Evolutionary conservation across 441 rosid genomes (phyloP).

Genomic region (Erodium texanum): DNA sequence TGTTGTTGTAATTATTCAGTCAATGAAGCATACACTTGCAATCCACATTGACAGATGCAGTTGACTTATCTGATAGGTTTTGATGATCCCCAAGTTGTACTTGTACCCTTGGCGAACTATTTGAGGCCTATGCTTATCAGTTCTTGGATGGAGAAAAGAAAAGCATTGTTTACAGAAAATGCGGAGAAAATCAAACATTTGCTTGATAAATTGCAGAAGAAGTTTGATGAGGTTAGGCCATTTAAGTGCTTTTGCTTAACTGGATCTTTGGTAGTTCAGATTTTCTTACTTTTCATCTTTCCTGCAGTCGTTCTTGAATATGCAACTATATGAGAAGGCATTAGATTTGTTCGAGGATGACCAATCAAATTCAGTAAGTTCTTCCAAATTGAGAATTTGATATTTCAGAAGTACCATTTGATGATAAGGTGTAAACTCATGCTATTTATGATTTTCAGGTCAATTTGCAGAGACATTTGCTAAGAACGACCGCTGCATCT

Average conservation of each 20-base stretch:
- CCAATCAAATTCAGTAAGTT: constrained; percentile 74
- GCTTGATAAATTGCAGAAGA: constrained; percentile 81
- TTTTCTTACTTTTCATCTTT: constrained; percentile 10
- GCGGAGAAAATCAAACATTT: constrained; percentile 63
- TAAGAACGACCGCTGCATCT: constrained; percentile 72
- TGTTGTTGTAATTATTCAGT: constrained; percentile 12
- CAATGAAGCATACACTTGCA: constrained; percentile 4
- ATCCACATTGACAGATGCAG: constrained; percentile 16
- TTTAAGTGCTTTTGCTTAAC: constrained; percentile 9
- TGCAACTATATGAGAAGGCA: constrained; percentile 91
- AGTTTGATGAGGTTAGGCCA: constrained; percentile 74
- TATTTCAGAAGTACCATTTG: constrained; percentile 16
- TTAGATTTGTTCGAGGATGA: constrained; percentile 87
- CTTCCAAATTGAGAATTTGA: constrained; percentile 14
- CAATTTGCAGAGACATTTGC: constrained; percentile 77
- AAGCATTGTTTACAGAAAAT: constrained; percentile 77
- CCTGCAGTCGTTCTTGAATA: constrained; percentile 70
- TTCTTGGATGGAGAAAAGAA: constrained; percentile 68
- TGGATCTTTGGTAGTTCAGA: background rate
- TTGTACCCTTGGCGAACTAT: constrained; percentile 52
- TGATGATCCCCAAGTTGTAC: constrained; percentile 50
- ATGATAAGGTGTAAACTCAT: constrained; percentile 18
- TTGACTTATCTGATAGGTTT: constrained; percentile 42
- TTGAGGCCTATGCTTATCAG: constrained; percentile 79
- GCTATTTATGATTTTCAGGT: constrained; percentile 42